phyloP scores from a whole-genome alignment of 345 rosid species.

The Psidium guajava region DNA sequence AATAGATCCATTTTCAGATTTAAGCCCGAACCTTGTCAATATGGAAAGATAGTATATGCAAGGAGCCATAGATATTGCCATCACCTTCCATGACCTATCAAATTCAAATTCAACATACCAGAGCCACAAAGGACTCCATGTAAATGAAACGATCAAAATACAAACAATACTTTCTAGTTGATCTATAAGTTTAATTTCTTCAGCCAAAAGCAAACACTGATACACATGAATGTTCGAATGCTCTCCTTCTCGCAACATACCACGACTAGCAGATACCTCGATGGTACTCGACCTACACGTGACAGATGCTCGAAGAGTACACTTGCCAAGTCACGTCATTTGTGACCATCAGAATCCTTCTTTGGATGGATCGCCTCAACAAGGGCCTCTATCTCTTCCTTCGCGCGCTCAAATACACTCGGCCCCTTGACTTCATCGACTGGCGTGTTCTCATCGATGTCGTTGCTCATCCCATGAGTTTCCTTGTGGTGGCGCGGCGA shows the following conservation, averaged over 20 bases:
- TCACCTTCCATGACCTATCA: background rate
- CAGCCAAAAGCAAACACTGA: background rate
- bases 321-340: background rate
- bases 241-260: background rate
- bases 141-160: background rate
- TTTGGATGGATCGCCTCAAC: conserved; percentile 27
- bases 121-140: background rate
- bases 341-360: conserved; percentile 1
- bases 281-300: background rate
- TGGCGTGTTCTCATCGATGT: conserved; percentile 32
- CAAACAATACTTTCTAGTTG: background rate
- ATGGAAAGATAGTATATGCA: background rate
- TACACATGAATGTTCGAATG: background rate
- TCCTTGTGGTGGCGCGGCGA: conserved; percentile 23
- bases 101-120: background rate
- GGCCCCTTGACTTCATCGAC: conserved; percentile 43
- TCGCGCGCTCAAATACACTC: conserved; percentile 29
- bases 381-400: conserved; percentile 43
- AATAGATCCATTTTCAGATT: background rate
- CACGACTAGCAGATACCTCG: background rate
- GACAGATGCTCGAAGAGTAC: background rate
- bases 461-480: conserved; percentile 42
- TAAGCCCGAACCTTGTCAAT: background rate
- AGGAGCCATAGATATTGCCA: background rate
- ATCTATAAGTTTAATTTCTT: background rate